Conservation (phyloP, 441 rosid genomes). For the Erodium moschatum region DNA sequence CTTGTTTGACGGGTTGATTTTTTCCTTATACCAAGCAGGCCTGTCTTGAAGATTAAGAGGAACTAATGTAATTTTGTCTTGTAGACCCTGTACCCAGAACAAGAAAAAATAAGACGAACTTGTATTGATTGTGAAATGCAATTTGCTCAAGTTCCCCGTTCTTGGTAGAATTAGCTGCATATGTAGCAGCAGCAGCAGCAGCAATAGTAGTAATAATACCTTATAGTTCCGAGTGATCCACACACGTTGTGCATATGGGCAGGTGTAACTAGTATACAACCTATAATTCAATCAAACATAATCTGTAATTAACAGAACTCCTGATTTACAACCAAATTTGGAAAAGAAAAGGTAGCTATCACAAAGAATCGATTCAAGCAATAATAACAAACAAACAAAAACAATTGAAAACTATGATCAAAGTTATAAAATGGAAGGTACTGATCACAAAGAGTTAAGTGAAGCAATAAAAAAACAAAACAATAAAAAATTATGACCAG, state of each 20-base stretch:
- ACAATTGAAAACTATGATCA: neutral
- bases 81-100: conserved; percentile 45
- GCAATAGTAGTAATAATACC: conserved; percentile 27
- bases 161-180: neutral
- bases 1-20: conserved; percentile 40
- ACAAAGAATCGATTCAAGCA: no score
- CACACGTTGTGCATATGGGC: conserved; percentile 76
- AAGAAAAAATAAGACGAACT: neutral
- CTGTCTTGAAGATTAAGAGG: conserved; percentile 39
- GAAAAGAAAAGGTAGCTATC: no score
- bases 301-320: no score
- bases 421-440: neutral
- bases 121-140: neutral
- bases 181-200: no score
- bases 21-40: conserved; percentile 55
- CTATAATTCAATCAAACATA: conserved; percentile 29
- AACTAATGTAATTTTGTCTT: conserved; percentile 42
- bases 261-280: conserved; percentile 59
- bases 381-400: no score
- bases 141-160: neutral
- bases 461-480: neutral
- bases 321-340: no score
- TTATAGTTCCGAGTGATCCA: conserved; percentile 73
- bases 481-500: no score
- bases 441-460: neutral